Conservation (phyloP, 177 flowering plant species). For the Telopea speciosissima region DNA sequence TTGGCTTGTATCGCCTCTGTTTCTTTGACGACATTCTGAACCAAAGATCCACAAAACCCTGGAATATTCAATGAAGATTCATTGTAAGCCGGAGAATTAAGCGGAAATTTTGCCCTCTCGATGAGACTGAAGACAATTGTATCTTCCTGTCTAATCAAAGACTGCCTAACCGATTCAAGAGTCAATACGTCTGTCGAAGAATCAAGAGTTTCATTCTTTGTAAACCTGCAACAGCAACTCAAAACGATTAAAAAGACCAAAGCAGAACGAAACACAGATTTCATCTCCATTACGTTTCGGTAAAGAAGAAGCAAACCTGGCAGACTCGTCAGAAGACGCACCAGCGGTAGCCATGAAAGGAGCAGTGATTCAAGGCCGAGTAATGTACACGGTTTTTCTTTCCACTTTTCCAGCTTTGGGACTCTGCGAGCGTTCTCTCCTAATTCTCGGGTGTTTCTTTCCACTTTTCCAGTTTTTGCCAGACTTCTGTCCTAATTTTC, state of each 20-base stretch:
- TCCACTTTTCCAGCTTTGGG: no score
- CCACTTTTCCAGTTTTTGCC: no score
- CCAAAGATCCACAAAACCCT: slow-evolving; percentile 16
- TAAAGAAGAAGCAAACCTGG: background rate
- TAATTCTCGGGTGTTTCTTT: no score
- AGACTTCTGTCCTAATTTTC: no score
- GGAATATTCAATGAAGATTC: background rate
- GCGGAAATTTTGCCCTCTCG: slow-evolving; percentile 25
- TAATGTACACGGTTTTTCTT: no score
- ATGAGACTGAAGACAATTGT: slow-evolving; percentile 26
- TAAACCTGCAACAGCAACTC: slow-evolving; percentile 2
- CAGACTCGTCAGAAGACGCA: background rate
- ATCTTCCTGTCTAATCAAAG: slow-evolving; percentile 30
- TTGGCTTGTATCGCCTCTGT: slow-evolving; percentile 25
- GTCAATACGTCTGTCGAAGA: slow-evolving; percentile 10
- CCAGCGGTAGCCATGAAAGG: background rate
- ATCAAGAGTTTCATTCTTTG: background rate
- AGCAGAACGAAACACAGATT: background rate
- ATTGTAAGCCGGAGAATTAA: slow-evolving; percentile 20
- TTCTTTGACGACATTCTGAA: slow-evolving; percentile 21
- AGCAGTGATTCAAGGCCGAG: background rate
- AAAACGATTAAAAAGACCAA: slow-evolving; percentile 6
- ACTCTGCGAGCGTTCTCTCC: no score
- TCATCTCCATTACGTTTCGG: background rate
- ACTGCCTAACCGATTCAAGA: slow-evolving; percentile 19